Percentiles rank a stretch among this genome's conserved stretches.
These are phyloP conservation scores for apple (Malus domestica) DNA, from an alignment of 306 rosid species.

Conservation along the genomic window DNA sequence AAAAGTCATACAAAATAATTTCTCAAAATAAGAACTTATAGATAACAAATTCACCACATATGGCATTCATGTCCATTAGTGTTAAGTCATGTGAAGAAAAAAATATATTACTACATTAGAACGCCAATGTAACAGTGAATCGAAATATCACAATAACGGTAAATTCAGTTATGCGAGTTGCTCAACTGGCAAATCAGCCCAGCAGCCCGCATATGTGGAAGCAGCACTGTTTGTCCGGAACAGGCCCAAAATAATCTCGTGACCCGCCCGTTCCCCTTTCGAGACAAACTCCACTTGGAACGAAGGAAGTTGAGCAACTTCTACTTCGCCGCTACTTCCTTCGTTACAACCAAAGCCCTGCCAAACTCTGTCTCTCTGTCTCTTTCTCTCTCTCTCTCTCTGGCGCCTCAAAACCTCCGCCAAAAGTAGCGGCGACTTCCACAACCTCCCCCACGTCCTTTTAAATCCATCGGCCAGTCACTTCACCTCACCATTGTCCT, in stretches of 20 bases:
- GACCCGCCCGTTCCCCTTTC: neutral
- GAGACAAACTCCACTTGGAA: neutral
- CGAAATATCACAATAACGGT: too few relatives aligned
- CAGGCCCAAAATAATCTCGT: neutral
- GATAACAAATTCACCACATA: too few relatives aligned
- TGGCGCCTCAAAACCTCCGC: constrained; percentile 49
- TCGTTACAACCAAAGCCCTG: constrained; percentile 61
- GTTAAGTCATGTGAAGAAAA: too few relatives aligned
- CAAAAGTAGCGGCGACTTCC: constrained; percentile 39
- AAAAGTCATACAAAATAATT: too few relatives aligned
- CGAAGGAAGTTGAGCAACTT: neutral
- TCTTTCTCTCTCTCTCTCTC: too few relatives aligned
- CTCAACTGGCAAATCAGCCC: neutral
- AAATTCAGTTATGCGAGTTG: neutral
- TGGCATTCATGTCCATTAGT: too few relatives aligned
- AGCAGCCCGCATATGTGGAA: neutral
- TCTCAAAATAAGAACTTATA: too few relatives aligned
- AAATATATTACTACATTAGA: too few relatives aligned
- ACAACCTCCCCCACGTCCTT: constrained; percentile 17
- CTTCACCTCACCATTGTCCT: neutral
- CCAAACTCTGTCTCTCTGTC: neutral
- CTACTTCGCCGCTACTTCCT: neutral
- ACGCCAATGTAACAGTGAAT: too few relatives aligned
- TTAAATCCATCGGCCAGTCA: neutral
- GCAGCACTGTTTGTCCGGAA: neutral